Conservation (phyloP, 495 filamentous ascomycete species). For the Aspergillus wentii region DNA sequence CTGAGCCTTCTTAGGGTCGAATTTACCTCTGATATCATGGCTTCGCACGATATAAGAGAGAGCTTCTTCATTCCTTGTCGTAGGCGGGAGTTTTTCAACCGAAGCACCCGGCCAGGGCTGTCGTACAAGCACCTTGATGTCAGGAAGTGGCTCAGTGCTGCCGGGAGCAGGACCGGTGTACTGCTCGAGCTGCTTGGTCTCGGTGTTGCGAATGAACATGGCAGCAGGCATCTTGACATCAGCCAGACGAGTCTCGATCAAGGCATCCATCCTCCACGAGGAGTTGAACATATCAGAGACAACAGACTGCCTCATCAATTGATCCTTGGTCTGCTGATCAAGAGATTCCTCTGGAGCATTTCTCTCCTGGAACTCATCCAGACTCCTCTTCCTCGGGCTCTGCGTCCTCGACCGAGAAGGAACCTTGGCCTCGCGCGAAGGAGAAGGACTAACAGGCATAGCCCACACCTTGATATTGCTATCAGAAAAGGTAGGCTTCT, state of each 20-base stretch:
- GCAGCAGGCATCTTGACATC: constrained; percentile 63
- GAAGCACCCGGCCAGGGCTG: constrained; percentile 78
- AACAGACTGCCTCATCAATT: constrained; percentile 51
- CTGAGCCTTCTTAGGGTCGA: constrained; percentile 58
- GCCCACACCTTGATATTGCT: constrained; percentile 77
- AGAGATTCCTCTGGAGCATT: constrained; percentile 8
- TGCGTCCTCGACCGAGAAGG: constrained; percentile 12
- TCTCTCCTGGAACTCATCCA: constrained; percentile 49
- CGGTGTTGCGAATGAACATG: constrained; percentile 61
- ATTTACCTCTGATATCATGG: constrained; percentile 73
- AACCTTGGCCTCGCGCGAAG: constrained; percentile 1
- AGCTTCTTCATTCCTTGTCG: constrained; percentile 57
- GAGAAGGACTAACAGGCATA: constrained; percentile 49
- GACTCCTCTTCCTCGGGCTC: constrained; percentile 55
- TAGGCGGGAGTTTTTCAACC: constrained; percentile 58
- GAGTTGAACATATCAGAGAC: constrained; percentile 81
- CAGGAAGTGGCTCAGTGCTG: constrained; percentile 39
- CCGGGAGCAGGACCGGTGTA: constrained; percentile 65
- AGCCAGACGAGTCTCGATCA: constrained; percentile 58
- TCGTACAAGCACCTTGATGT: constrained; percentile 71
- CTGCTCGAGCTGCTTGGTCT: constrained; percentile 57
- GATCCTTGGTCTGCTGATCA: constrained; percentile 30
- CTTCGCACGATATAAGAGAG: constrained; percentile 81
- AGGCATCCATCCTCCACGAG: constrained; percentile 63
- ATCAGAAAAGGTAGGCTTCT: constrained; percentile 67